phyloP scores from a whole-genome alignment of 345 rosid genomes.

The Barbarea vulgaris region DNA sequence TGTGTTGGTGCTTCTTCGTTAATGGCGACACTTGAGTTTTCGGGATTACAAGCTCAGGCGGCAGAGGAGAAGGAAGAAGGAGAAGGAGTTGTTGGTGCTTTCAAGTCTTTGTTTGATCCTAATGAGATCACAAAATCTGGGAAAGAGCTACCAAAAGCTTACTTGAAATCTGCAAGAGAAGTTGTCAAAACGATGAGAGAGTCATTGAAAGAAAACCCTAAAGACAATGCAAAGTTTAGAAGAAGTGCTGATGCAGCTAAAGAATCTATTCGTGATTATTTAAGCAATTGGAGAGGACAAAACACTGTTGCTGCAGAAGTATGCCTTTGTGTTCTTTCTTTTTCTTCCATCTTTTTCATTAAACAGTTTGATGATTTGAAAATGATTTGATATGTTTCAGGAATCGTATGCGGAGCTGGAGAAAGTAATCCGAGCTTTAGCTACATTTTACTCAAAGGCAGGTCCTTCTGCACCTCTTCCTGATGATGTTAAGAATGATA shows the following conservation, averaged over 20 bases:
- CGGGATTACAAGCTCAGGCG: slow-evolving; percentile 23
- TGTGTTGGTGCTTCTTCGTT: slow-evolving; percentile 26
- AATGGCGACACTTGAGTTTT: slow-evolving; percentile 12
- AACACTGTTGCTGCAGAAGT: slow-evolving; percentile 58
- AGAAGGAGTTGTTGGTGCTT: slow-evolving; percentile 60
- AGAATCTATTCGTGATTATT: slow-evolving; percentile 79
- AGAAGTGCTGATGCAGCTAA: slow-evolving; percentile 91
- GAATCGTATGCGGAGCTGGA: slow-evolving; percentile 79
- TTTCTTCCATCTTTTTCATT: not conserved
- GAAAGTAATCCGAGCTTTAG: slow-evolving; percentile 75
- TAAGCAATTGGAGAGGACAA: slow-evolving; percentile 84
- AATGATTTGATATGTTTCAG: slow-evolving; percentile 45
- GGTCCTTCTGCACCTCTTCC: slow-evolving; percentile 87
- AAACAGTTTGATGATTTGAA: not conserved
- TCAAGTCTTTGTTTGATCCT: slow-evolving; percentile 76
- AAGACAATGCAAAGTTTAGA: slow-evolving; percentile 67
- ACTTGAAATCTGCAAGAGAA: slow-evolving; percentile 85
- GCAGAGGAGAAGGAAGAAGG: slow-evolving; percentile 42
- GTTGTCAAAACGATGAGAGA: slow-evolving; percentile 79
- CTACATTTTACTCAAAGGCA: slow-evolving; percentile 78
- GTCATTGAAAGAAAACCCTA: slow-evolving; percentile 76
- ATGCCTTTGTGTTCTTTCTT: not conserved
- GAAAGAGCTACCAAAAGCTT: slow-evolving; percentile 80
- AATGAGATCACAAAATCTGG: slow-evolving; percentile 76
- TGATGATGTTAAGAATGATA: slow-evolving; percentile 67